Conservation (phyloP, 768 basidiomycete genomes). For the Calocera viscosa region DNA sequence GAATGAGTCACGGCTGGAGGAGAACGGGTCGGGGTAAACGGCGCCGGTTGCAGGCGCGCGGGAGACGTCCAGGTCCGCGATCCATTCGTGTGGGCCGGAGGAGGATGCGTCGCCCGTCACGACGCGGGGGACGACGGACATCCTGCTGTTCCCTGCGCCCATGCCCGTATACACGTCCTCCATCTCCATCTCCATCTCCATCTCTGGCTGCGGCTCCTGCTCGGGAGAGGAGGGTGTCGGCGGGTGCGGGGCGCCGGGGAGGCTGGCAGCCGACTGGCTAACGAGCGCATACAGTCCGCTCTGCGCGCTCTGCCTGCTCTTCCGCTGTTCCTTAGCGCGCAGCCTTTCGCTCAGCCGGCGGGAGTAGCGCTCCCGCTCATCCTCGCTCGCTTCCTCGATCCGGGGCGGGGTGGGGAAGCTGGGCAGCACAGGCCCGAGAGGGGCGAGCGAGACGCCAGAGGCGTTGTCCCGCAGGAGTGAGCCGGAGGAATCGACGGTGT, state of each 20-base stretch:
- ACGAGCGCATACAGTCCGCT: neutral
- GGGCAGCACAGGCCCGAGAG: neutral
- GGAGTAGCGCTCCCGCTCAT: no score
- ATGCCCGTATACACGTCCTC: no score
- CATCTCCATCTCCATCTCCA: neutral
- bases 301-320: neutral
- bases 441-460: no score
- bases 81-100: neutral
- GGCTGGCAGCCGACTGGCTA: neutral
- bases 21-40: neutral
- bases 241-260: neutral
- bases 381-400: neutral
- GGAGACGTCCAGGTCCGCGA: neutral
- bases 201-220: neutral
- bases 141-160: neutral
- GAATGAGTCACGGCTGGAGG: neutral
- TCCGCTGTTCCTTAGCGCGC: no score
- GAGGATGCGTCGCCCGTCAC: neutral
- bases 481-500: neutral
- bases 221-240: neutral
- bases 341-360: no score
- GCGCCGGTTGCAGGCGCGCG: neutral
- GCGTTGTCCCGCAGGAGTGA: no score
- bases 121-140: neutral
- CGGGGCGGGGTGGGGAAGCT: neutral